phyloP scores from a whole-genome alignment of 129 eudicot genomes.

The Deinandra increscens region DNA sequence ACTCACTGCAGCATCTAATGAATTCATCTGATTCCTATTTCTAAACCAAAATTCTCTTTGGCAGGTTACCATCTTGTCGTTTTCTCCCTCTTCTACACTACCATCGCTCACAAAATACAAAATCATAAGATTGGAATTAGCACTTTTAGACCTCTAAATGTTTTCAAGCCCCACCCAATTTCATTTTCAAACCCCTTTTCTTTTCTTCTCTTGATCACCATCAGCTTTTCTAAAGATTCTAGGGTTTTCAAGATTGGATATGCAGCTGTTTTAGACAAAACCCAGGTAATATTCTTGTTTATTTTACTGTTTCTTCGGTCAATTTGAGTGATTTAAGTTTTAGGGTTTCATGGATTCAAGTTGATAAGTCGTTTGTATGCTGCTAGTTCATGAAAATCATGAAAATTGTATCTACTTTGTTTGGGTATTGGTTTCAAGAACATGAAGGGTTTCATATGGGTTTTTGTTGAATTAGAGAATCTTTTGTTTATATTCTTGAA shows the following conservation, averaged over 20 bases:
- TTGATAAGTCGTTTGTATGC: not conserved
- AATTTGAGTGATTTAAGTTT: conserved; percentile 1
- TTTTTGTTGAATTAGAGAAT: conserved; percentile 10
- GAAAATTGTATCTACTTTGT: not conserved
- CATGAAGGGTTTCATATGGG: conserved; percentile 23
- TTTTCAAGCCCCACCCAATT: conserved; percentile 38
- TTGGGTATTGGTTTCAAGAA: not conserved
- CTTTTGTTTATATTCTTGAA: conserved; percentile 13
- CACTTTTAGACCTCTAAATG: conserved; percentile 31
- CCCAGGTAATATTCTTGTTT: conserved; percentile 40
- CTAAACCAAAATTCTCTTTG: conserved; percentile 38
- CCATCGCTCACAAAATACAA: conserved; percentile 24
- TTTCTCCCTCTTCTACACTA: conserved; percentile 29
- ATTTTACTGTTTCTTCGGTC: conserved; percentile 12
- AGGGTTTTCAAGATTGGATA: conserved; percentile 38
- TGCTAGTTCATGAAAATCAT: not conserved
- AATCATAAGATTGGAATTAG: conserved; percentile 34
- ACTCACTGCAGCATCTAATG: conserved; percentile 38
- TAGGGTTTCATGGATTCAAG: conserved; percentile 34
- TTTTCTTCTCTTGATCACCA: conserved; percentile 28
- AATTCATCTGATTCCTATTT: conserved; percentile 29
- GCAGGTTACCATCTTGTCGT: conserved; percentile 40
- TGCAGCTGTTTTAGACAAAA: conserved; percentile 20
- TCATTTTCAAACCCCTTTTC: conserved; percentile 39
- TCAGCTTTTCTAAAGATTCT: conserved; percentile 27